Base-by-base conservation (phyloP, 225 moss, liverwort and hornwort genomes). In the Polytrichum formosum region DNA sequence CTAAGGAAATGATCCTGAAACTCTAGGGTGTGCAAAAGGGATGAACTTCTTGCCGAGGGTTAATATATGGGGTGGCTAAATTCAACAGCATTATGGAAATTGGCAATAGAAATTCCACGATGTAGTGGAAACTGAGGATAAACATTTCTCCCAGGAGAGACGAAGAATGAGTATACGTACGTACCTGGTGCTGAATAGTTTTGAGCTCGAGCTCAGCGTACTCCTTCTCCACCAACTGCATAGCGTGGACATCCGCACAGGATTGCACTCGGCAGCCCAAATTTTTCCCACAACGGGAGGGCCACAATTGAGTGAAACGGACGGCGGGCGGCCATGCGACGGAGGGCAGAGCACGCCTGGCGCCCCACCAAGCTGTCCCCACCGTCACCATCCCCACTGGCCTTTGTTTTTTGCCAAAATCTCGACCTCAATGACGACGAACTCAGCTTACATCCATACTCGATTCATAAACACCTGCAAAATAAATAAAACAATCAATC, bases 141-240 rank as follows among this genome's bases (percentile, higher is more conserved):
- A 35, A 7, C 35, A 35, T n/a, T 56, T 56, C 6, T 56, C 56
- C 56, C 18, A 56, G 21, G 58, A 58, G 63, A 46, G 37, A 46
- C 46, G 13, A 46, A 46, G 13, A 46, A 13, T 46, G 46, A 4
- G 13, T 46, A 0, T 2, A 13, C 20, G 21, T 17, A 54, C 26
- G 19, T 6, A 92, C 94, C 79, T 83, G 74, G 60, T 87, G 86
- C 69, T 84, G 84, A 30, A 91, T 76, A 6, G 71, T 54, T 22
- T 79, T 84, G 13, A 95, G 73, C 65, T 83, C 72, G 65, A 95
- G 88, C 83, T 95, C 92, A 16, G 91, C 91, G 31, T 88, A 95
- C 23, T 84, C 80, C 61, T 91, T 73, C 68, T 78, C 87, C 27
- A 90, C 82, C 67, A 88, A 76, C 68, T 80, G 68, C 68, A 70